Evolutionary conservation across 1,284 basidiomycete species (phyloP).

Genomic region (Retiboletus fuscus): DNA sequence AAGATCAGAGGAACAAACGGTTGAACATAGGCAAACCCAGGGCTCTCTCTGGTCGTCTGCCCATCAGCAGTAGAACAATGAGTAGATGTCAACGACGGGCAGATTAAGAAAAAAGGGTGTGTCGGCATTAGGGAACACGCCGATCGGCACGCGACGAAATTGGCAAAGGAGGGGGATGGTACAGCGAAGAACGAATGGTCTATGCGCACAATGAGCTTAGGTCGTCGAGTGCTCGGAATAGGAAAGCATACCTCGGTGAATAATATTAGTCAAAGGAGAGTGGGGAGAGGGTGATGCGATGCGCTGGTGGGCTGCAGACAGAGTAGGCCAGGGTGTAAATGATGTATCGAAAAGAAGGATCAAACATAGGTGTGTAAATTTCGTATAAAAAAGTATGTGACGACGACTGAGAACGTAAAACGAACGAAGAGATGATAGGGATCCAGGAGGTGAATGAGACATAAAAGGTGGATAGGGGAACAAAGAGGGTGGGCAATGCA

Average conservation of each 20-base stretch:
- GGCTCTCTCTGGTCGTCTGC: constrained; percentile 15
- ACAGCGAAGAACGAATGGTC: constrained; percentile 7
- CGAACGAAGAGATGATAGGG: constrained; percentile 23
- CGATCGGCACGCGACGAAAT: constrained; percentile 2
- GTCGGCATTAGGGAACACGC: constrained; percentile 7
- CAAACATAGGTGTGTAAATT: constrained; percentile 11
- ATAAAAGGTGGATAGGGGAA: constrained; percentile 7
- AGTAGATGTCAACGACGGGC: constrained; percentile 1
- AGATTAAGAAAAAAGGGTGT: constrained; percentile 14
- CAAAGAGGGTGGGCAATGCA: constrained; percentile 18
- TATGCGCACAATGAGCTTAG: constrained; percentile 17
- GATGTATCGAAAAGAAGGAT: constrained; percentile 1
- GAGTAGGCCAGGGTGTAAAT: neutral
- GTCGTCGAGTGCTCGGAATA: neutral
- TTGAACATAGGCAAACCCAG: neutral
- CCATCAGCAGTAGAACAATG: constrained; percentile 4
- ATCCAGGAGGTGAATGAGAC: constrained; percentile 18
- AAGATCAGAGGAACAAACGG: constrained; percentile 5
- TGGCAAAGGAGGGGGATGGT: constrained; percentile 21
- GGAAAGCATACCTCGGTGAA: constrained; percentile 33
- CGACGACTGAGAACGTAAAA: constrained; percentile 20
- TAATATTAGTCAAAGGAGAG: constrained; percentile 27
- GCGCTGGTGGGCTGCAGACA: constrained; percentile 16
- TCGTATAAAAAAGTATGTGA: constrained; percentile 9
- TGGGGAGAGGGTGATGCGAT: neutral